These are phyloP conservation scores for Silene vulgaris DNA, from an alignment of 179 eudicot species.

Conservation along the genomic window DNA sequence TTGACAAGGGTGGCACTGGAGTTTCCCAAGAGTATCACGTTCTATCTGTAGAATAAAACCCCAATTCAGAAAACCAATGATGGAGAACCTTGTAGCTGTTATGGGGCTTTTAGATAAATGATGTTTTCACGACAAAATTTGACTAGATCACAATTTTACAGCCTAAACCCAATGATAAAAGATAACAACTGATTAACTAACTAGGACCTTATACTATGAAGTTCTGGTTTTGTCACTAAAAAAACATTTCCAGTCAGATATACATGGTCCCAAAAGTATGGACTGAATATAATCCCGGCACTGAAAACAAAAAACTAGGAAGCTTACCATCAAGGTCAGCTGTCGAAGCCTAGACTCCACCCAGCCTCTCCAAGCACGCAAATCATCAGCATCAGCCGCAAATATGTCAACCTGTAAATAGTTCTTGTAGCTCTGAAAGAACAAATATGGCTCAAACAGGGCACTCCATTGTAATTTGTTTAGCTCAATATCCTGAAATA, in stretches of 20 bases:
- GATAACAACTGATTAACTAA: too few species aligned
- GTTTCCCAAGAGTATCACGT: constrained; percentile 62
- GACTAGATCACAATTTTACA: too few species aligned
- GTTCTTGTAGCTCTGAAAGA: constrained; percentile 76
- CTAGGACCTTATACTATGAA: neutral
- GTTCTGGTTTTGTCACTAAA: neutral
- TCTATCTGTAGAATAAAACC: constrained; percentile 57
- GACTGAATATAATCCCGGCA: neutral
- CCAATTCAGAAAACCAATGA: neutral
- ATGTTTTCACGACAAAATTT: too few species aligned
- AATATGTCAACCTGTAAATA: constrained; percentile 74
- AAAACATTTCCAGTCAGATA: neutral
- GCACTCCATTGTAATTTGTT: constrained; percentile 52
- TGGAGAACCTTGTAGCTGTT: neutral
- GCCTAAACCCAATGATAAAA: too few species aligned
- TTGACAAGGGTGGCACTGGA: constrained; percentile 84
- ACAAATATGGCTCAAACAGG: constrained; percentile 63
- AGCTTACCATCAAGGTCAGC: constrained; percentile 64
- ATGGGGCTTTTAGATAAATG: neutral
- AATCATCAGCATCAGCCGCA: constrained; percentile 70
- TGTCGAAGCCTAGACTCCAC: constrained; percentile 92
- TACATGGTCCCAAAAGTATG: too few species aligned
- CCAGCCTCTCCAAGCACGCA: constrained; percentile 95
- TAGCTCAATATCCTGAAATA: constrained; percentile 65
- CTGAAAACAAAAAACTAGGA: neutral